A percentile compares a stretch with the other conserved stretches of the same genome.
Evolutionary conservation across 495 filamentous ascomycete species (phyloP).

Genomic region (Parmelia sp.): DNA sequence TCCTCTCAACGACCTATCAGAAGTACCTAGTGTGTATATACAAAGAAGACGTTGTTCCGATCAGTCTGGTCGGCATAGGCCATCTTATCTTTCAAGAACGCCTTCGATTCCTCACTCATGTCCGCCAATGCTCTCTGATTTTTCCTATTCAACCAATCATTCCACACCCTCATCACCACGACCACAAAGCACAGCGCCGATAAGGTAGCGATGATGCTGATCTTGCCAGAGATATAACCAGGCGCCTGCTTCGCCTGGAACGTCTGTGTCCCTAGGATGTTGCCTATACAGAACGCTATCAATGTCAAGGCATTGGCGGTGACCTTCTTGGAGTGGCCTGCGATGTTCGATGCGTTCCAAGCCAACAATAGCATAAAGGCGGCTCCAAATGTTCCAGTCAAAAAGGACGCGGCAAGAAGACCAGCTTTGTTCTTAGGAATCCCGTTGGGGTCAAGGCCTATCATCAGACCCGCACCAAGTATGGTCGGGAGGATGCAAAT

Average conservation of each 20-base stretch:
- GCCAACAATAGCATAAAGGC: conserved; percentile 32
- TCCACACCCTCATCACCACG: conserved; percentile 30
- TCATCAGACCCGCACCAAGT: conserved; percentile 34
- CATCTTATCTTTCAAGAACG: conserved; percentile 31
- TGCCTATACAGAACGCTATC: conserved; percentile 45
- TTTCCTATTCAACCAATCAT: conserved; percentile 31
- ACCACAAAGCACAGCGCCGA: conserved; percentile 28
- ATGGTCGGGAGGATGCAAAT: conserved; percentile 34
- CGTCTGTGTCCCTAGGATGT: conserved; percentile 55
- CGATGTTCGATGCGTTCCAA: conserved; percentile 32
- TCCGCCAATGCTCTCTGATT: conserved; percentile 27
- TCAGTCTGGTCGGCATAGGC: conserved; percentile 36
- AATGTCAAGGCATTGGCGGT: conserved; percentile 36
- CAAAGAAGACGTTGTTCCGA: conserved; percentile 35
- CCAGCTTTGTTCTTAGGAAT: conserved; percentile 32
- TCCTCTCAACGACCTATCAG: no score
- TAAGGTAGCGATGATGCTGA: conserved; percentile 32
- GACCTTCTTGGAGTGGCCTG: conserved; percentile 31
- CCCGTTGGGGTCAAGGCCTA: conserved; percentile 32
- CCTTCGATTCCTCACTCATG: conserved; percentile 28
- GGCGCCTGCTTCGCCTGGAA: conserved; percentile 47
- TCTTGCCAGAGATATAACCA: conserved; percentile 33
- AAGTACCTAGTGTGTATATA: conserved; percentile 29
- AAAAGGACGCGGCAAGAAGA: conserved; percentile 32
- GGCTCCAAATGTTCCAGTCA: conserved; percentile 31